phyloP scores from a whole-genome alignment of 2,329 filamentous ascomycete species.

The Aspergillus unguis region DNA sequence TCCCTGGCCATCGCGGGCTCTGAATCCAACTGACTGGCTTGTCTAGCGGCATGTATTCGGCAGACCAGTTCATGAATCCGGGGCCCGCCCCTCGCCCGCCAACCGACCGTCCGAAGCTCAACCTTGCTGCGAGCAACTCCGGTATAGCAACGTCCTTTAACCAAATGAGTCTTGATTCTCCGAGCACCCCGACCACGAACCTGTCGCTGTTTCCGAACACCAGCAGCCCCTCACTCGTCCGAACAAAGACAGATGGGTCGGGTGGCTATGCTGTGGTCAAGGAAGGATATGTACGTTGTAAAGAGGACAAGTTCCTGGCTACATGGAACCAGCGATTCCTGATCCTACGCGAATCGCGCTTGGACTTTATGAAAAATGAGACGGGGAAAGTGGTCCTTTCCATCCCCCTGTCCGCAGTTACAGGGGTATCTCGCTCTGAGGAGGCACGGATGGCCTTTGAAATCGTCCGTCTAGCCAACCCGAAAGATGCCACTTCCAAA shows the following conservation, averaged over 20 bases:
- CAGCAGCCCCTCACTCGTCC: constrained; percentile 67
- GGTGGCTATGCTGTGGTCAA: constrained; percentile 72
- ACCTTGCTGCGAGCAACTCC: constrained; percentile 67
- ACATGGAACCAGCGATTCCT: constrained; percentile 91
- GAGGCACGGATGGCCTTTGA: constrained; percentile 90
- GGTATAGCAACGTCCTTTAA: constrained; percentile 64
- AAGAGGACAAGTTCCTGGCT: constrained; percentile 76
- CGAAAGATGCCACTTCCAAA: constrained; percentile 61
- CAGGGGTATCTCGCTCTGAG: constrained; percentile 87
- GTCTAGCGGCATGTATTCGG: constrained; percentile 50
- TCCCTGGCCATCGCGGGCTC: neutral
- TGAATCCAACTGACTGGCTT: constrained; percentile 6
- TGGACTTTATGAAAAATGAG: constrained; percentile 93
- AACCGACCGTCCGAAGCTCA: constrained; percentile 75
- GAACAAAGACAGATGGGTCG: constrained; percentile 56
- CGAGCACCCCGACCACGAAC: constrained; percentile 55
- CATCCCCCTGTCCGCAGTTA: constrained; percentile 80
- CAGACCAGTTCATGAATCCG: constrained; percentile 87
- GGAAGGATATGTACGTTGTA: constrained; percentile 56
- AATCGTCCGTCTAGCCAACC: constrained; percentile 67
- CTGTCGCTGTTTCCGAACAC: constrained; percentile 65
- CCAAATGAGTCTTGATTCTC: constrained; percentile 68
- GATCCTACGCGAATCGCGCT: constrained; percentile 83
- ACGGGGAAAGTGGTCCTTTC: constrained; percentile 83
- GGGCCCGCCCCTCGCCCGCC: constrained; percentile 91